Percentiles rank a stretch among this genome's conserved stretches.
phyloP scores from a whole-genome alignment of 805 yeast genomes.

The Candida corydali region DNA sequence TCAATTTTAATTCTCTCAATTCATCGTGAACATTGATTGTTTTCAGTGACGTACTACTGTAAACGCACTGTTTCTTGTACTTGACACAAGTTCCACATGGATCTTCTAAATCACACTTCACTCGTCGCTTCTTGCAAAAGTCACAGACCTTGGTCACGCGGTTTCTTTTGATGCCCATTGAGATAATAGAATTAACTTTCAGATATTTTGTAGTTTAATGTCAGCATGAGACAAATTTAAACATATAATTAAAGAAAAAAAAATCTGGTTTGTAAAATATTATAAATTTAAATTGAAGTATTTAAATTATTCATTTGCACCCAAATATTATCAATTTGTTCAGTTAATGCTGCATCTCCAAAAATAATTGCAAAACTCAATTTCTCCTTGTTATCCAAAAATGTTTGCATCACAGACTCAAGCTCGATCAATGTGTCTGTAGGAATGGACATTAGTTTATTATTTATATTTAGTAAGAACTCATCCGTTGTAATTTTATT shows the following conservation, averaged over 20 bases:
- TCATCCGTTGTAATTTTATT: background rate
- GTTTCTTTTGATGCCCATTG: constrained; percentile 4
- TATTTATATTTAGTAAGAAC: background rate
- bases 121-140: constrained; percentile 34
- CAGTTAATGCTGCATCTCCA: background rate
- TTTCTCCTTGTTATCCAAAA: background rate
- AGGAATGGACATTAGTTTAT: background rate
- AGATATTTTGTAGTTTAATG: too few relatives aligned
- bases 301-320: background rate
- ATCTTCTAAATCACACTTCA: constrained; percentile 31
- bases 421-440: background rate
- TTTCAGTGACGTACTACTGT: background rate
- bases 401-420: background rate
- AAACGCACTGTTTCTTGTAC: constrained; percentile 11
- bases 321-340: constrained; percentile 3
- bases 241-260: too few relatives aligned
- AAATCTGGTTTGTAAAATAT: too few relatives aligned
- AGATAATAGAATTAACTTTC: too few relatives aligned
- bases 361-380: background rate
- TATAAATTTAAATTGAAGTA: background rate
- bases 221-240: too few relatives aligned
- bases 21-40: constrained; percentile 11
- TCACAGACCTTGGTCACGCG: constrained; percentile 17
- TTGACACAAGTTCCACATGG: constrained; percentile 35
- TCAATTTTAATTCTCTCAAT: constrained; percentile 12